These are phyloP conservation scores for Talaromyces sp. DNA, from an alignment of 2,329 filamentous ascomycete genomes.

Conservation along the genomic window DNA sequence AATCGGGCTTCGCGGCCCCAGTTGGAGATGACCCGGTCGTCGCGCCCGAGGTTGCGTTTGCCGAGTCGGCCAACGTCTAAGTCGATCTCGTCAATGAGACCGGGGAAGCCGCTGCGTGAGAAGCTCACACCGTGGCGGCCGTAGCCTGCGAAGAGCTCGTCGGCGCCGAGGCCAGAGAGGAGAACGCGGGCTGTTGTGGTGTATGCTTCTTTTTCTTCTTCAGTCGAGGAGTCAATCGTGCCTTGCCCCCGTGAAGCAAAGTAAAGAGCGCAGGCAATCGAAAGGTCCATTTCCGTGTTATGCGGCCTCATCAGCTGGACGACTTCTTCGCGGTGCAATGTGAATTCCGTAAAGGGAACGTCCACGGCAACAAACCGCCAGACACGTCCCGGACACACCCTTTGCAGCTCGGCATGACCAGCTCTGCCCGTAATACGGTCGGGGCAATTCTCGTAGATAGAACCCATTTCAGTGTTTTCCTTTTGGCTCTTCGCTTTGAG, in stretches of 20 bases:
- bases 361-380: conserved; percentile 85
- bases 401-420: conserved; percentile 69
- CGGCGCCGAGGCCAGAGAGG: conserved; percentile 87
- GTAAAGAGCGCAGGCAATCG: conserved; percentile 89
- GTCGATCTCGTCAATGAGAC: conserved; percentile 74
- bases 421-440: conserved; percentile 82
- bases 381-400: conserved; percentile 61
- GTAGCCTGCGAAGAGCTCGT: conserved; percentile 95
- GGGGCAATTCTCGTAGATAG: conserved; percentile 73
- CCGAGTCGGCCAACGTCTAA: conserved; percentile 82
- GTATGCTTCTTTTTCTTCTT: conserved; percentile 46
- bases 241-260: conserved; percentile 80
- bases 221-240: not conserved
- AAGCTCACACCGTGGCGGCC: conserved; percentile 77
- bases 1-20: conserved; percentile 88
- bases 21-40: conserved; percentile 84
- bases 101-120: conserved; percentile 61
- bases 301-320: conserved; percentile 82
- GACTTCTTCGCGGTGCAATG: conserved; percentile 64
- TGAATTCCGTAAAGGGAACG: conserved; percentile 71
- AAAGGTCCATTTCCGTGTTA: conserved; percentile 98
- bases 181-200: conserved; percentile 73
- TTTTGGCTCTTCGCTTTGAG: conserved; percentile 24
- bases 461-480: conserved; percentile 13
- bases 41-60: conserved; percentile 89